Conservation (phyloP, 2,329 filamentous ascomycete species). For the Arthroderma sp. region DNA sequence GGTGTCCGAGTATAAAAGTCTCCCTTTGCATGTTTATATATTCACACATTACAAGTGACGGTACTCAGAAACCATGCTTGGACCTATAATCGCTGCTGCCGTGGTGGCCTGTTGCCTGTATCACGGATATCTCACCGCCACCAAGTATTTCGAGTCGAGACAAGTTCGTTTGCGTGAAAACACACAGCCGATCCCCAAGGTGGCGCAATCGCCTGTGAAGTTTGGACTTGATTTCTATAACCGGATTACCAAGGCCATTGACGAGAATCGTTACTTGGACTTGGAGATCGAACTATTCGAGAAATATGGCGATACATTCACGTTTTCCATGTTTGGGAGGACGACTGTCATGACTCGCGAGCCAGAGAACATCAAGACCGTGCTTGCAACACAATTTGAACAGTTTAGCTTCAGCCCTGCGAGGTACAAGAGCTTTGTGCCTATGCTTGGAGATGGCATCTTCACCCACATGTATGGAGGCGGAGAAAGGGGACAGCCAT, state of each 20-base stretch:
- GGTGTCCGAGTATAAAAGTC: no score
- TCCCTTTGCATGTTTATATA: background rate
- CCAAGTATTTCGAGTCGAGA: conserved; percentile 6
- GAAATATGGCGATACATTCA: conserved; percentile 9
- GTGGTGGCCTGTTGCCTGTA: conserved; percentile 5
- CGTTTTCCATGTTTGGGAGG: conserved; percentile 11
- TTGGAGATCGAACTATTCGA: conserved; percentile 6
- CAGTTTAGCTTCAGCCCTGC: conserved; percentile 64
- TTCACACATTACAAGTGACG: background rate
- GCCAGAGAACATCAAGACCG: conserved; percentile 79
- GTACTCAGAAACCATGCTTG: background rate
- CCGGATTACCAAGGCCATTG: background rate
- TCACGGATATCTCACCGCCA: conserved; percentile 6
- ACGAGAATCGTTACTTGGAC: conserved; percentile 7
- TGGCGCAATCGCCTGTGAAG: background rate
- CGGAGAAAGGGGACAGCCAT: conserved; percentile 44
- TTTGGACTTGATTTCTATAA: conserved; percentile 10
- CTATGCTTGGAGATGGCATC: conserved; percentile 36
- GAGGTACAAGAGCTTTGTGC: conserved; percentile 49
- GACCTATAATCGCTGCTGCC: background rate
- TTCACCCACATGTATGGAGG: conserved; percentile 19
- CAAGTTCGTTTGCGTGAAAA: conserved; percentile 10
- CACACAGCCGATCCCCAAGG: conserved; percentile 4
- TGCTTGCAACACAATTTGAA: conserved; percentile 70
- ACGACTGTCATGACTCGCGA: conserved; percentile 60